Evolutionary conservation across 2,329 filamentous ascomycete genomes (phyloP).

Genomic region (Venturia pyrina): DNA sequence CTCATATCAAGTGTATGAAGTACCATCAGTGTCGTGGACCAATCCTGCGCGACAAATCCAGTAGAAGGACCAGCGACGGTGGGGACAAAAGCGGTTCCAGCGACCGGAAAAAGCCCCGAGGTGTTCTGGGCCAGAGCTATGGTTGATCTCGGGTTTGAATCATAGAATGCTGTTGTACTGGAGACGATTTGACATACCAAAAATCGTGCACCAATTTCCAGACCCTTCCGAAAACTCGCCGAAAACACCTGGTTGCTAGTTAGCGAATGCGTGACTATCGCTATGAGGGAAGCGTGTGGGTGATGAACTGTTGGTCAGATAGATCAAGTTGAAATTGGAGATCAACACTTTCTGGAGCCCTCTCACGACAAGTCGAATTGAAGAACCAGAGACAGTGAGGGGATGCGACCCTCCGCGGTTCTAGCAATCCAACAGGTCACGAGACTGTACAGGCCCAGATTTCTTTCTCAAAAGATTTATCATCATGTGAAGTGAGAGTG

Average conservation of each 20-base stretch:
- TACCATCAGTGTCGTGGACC: background rate
- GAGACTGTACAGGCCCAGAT: background rate
- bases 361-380: background rate
- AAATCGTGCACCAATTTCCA: background rate
- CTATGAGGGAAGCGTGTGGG: background rate
- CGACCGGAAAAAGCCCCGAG: background rate
- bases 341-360: background rate
- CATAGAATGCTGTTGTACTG: background rate
- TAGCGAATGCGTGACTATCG: background rate
- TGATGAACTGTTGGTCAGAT: background rate
- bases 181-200: background rate
- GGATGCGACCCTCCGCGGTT: background rate
- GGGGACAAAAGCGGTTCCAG: background rate
- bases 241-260: background rate
- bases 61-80: background rate
- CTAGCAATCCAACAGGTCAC: background rate
- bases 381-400: background rate
- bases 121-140: constrained; percentile 4
- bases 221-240: background rate
- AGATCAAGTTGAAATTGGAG: background rate
- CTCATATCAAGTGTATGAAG: background rate
- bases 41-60: background rate
- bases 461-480: background rate
- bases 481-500: background rate
- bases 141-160: background rate